phyloP scores from a whole-genome alignment of 495 filamentous ascomycete species.

The Bacidia gigantensis region DNA sequence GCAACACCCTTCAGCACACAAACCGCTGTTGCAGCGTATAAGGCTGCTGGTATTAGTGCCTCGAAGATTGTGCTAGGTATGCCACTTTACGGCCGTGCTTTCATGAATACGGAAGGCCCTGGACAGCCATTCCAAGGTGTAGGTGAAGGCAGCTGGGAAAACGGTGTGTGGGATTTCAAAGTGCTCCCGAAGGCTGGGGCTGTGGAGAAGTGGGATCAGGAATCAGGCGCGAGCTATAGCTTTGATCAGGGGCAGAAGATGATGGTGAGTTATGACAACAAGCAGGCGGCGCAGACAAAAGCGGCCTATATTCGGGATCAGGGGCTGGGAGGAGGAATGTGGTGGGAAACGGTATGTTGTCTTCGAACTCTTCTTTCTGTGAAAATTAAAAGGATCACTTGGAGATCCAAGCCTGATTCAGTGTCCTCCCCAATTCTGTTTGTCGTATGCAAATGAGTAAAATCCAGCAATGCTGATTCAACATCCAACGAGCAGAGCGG shows the following conservation, averaged over 20 bases:
- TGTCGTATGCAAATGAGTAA: not conserved
- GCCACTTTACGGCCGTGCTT: slow-evolving; percentile 76
- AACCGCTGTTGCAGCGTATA: slow-evolving; percentile 44
- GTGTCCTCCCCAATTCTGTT: no score
- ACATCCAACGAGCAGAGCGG: slow-evolving; percentile 28
- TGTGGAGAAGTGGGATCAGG: slow-evolving; percentile 25
- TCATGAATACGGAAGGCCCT: slow-evolving; percentile 54
- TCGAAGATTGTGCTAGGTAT: slow-evolving; percentile 69
- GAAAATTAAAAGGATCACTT: no score
- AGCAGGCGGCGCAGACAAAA: slow-evolving; percentile 32
- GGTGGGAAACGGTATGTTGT: slow-evolving; percentile 59
- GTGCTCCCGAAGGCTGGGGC: slow-evolving; percentile 35
- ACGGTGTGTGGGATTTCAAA: slow-evolving; percentile 70
- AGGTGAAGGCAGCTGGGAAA: slow-evolving; percentile 55
- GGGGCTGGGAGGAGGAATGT: slow-evolving; percentile 70
- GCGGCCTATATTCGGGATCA: slow-evolving; percentile 46
- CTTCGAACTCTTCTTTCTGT: no score
- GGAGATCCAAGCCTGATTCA: no score
- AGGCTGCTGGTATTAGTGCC: slow-evolving; percentile 43
- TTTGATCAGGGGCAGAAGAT: slow-evolving; percentile 44
- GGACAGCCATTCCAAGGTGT: slow-evolving; percentile 54
- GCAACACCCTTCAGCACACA: slow-evolving; percentile 43
- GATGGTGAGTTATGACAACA: slow-evolving; percentile 66
- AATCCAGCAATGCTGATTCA: not conserved
- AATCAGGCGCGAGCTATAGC: slow-evolving; percentile 48